Evolutionary conservation across 257 asterid species (phyloP), one percentile per base, ranked within the genome.

Genomic region (Solanum raphanifolium): DNA sequence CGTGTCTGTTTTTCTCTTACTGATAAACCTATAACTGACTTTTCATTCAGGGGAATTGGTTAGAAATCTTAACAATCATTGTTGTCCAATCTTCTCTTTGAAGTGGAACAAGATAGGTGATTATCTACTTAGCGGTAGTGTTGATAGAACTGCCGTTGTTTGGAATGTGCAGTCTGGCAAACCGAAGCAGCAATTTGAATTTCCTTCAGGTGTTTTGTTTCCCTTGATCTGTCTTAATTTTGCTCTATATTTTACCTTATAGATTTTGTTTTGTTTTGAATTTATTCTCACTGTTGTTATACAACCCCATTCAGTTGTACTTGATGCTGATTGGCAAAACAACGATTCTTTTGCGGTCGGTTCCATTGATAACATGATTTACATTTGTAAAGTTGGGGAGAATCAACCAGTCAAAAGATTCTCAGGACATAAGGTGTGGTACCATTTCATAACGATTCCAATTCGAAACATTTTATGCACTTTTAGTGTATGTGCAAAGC

Each of bases 61-160:
- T 31, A 94, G 91, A 90, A 93, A 96, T 85, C 88, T 97, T 88
- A 92, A 91, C 91, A 97, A 93, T 90, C 98, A 97, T 90, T 94
- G 93, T 86, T 98, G 98, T 79, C 96, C 99, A 83, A 95, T 97
- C 89, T 95, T 94, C 92, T 94, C 98, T 84, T 91, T 95, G 91
- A 95, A 95, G 96, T 97, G 99, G 99, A 97, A 95, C 94, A 95
- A 95, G 93, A 94, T 94, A 89, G 99, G 99, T 55, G 98, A 95
- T 92, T 95, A 89, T 90, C 94, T 97, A 91, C 98, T 97, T 43
- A 97, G 98, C 87, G 98, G 98, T 86, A 95, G 98, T 89, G 96
- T 95, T 84, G 99, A 97, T 90, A 93, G 93, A 93, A 95, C 98
- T 90, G 98, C 98, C 62, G 91, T 97, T 88, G 98, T 95, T 79